These are phyloP conservation scores for Hypoxylon rickii DNA, from an alignment of 495 filamentous ascomycete genomes.

Conservation along the genomic window DNA sequence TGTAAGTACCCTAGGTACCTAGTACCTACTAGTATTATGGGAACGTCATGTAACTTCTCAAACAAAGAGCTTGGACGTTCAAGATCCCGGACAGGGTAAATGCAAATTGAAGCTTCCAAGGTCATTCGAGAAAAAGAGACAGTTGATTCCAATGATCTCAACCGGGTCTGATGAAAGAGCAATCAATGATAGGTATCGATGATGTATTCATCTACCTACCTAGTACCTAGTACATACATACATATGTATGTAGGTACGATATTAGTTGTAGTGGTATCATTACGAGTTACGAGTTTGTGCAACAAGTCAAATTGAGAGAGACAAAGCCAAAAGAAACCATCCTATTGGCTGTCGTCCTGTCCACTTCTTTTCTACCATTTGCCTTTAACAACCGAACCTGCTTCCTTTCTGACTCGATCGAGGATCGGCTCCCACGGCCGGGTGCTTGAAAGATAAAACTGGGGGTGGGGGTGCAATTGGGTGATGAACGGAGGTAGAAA, in stretches of 20 bases:
- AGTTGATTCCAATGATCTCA: background rate
- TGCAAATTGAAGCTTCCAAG: conserved; percentile 22
- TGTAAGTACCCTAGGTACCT: no score
- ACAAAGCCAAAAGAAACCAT: conserved; percentile 23
- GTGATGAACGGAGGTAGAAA: conserved; percentile 14
- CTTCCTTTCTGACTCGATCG: conserved; percentile 42
- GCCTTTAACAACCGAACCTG: conserved; percentile 17
- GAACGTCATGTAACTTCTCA: conserved; percentile 11
- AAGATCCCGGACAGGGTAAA: conserved; percentile 25
- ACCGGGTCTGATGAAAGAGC: conserved; percentile 14
- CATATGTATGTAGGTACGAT: background rate
- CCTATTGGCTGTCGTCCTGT: conserved; percentile 29
- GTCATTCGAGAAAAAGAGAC: conserved; percentile 16
- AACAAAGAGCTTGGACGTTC: conserved; percentile 19
- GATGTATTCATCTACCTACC: conserved; percentile 1
- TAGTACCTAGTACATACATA: background rate
- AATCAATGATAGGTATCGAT: background rate
- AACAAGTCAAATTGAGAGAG: conserved; percentile 23
- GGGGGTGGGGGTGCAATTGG: conserved; percentile 21
- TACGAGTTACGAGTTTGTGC: conserved; percentile 9
- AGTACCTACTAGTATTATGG: conserved; percentile 7
- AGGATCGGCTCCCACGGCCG: conserved; percentile 33
- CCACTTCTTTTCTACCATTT: conserved; percentile 17
- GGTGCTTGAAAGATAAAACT: conserved; percentile 24
- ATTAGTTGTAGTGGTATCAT: background rate